Percentiles rank a stretch among this genome's conserved stretches.
These are phyloP conservation scores for Hibiscus trionum DNA, from an alignment of 345 rosid species.

Conservation along the genomic window DNA sequence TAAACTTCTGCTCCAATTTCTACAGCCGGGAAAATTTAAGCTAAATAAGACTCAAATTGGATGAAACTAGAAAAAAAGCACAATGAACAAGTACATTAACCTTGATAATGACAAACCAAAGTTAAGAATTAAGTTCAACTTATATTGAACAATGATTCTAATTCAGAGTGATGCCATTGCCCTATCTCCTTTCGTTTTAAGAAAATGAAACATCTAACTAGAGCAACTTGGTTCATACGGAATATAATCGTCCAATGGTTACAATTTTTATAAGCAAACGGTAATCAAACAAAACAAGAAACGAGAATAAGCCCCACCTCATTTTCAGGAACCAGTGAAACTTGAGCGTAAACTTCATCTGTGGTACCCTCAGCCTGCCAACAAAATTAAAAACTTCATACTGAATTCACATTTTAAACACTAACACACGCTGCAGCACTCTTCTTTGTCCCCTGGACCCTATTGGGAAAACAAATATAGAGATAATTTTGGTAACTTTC, in stretches of 20 bases:
- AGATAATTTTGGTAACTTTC: background rate
- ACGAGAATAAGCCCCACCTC: slow-evolving; percentile 47
- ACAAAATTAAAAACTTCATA: slow-evolving; percentile 9
- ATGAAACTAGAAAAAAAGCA: background rate
- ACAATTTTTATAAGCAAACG: background rate
- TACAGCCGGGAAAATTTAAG: slow-evolving; percentile 1
- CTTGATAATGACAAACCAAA: background rate
- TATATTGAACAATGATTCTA: background rate
- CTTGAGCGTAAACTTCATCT: slow-evolving; percentile 26
- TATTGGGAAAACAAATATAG: background rate
- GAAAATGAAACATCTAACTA: background rate
- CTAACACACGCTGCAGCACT: background rate
- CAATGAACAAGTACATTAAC: background rate
- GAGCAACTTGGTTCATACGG: background rate
- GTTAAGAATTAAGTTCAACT: background rate
- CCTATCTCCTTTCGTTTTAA: background rate
- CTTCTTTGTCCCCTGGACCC: background rate
- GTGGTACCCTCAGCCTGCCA: slow-evolving; percentile 80
- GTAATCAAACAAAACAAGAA: slow-evolving; percentile 1
- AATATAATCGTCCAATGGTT: background rate
- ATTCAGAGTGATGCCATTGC: background rate
- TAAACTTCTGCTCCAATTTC: slow-evolving; percentile 51
- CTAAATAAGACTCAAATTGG: background rate
- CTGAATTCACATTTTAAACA: slow-evolving; percentile 6
- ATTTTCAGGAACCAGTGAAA: slow-evolving; percentile 64